Evolutionary conservation across 768 basidiomycete species (phyloP).

Genomic region (Hemileccinum rubropunctum): DNA sequence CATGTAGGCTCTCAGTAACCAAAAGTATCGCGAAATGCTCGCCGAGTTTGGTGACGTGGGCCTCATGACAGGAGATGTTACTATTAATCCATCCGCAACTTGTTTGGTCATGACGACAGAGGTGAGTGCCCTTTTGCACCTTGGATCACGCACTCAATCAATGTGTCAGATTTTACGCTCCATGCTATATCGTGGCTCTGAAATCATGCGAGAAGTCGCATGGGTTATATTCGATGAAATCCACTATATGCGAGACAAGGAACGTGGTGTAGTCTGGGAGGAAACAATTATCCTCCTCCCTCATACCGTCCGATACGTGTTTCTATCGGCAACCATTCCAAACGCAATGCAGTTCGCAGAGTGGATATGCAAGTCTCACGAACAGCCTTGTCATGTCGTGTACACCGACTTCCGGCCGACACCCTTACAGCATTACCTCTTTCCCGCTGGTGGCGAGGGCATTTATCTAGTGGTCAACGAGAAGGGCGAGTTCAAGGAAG

Average conservation of each 20-base stretch:
- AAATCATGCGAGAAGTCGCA: slow-evolving; percentile 99
- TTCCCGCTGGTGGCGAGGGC: slow-evolving; percentile 94
- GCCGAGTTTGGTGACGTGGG: slow-evolving; percentile 98
- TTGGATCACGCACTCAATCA: background rate
- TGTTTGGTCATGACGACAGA: slow-evolving; percentile 99
- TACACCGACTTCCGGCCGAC: slow-evolving; percentile 99
- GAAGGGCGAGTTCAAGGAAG: slow-evolving; percentile 94
- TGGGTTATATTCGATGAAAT: slow-evolving; percentile 99
- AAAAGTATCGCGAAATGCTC: slow-evolving; percentile 97
- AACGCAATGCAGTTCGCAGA: slow-evolving; percentile 99
- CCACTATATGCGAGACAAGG: slow-evolving; percentile 99
- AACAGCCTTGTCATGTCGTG: slow-evolving; percentile 98
- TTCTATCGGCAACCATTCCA: slow-evolving; percentile 97
- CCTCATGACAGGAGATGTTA: slow-evolving; percentile 99
- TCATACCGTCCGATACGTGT: slow-evolving; percentile 94
- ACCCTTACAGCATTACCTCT: slow-evolving; percentile 96
- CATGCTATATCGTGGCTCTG: slow-evolving; percentile 97
- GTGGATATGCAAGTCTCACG: slow-evolving; percentile 97
- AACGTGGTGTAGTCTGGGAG: slow-evolving; percentile 99
- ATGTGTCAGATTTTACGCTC: slow-evolving; percentile 84
- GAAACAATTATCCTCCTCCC: slow-evolving; percentile 97
- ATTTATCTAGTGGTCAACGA: slow-evolving; percentile 99
- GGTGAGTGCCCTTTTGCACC: slow-evolving; percentile 39
- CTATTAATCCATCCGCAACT: slow-evolving; percentile 94
- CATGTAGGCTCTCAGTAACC: slow-evolving; percentile 90